A percentile compares a stretch with the other conserved stretches of the same genome.
Conservation (phyloP, 306 rosid genomes). For the Castanospermum australe region DNA sequence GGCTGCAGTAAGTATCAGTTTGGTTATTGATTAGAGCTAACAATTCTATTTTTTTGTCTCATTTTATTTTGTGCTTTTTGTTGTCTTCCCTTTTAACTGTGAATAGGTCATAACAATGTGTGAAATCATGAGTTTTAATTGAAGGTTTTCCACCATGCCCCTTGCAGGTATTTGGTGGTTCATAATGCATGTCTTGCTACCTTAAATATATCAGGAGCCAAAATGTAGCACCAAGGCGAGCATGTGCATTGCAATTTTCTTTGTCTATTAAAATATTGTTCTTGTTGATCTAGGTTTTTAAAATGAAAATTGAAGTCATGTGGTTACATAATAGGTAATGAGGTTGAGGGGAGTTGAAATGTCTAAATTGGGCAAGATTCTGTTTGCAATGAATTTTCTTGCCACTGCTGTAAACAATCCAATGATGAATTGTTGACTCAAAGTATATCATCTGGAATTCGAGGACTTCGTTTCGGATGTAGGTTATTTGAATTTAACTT, state of each 20-base stretch:
- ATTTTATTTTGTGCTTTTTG: background rate
- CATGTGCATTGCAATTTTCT: background rate
- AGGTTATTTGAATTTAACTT: background rate
- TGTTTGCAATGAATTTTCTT: background rate
- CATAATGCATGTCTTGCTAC: conserved; percentile 25
- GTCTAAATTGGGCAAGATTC: background rate
- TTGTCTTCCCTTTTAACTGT: background rate
- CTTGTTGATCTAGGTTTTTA: background rate
- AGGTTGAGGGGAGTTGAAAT: background rate
- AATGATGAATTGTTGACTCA: background rate
- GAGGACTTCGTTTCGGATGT: background rate
- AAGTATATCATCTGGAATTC: background rate
- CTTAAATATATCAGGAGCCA: background rate
- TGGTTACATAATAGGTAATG: background rate
- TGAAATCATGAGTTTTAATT: background rate
- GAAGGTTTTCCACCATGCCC: background rate
- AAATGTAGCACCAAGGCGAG: background rate
- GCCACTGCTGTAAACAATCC: background rate
- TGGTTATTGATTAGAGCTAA: background rate
- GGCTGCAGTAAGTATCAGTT: conserved; percentile 59
- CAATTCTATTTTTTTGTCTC: background rate
- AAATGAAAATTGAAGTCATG: conserved; percentile 5
- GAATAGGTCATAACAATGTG: background rate
- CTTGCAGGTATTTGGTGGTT: conserved; percentile 76
- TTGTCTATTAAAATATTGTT: background rate